Evolutionary conservation across 1,284 basidiomycete species (phyloP), one percentile per base, ranked within the genome.

Genomic region (Melampsora americana): DNA sequence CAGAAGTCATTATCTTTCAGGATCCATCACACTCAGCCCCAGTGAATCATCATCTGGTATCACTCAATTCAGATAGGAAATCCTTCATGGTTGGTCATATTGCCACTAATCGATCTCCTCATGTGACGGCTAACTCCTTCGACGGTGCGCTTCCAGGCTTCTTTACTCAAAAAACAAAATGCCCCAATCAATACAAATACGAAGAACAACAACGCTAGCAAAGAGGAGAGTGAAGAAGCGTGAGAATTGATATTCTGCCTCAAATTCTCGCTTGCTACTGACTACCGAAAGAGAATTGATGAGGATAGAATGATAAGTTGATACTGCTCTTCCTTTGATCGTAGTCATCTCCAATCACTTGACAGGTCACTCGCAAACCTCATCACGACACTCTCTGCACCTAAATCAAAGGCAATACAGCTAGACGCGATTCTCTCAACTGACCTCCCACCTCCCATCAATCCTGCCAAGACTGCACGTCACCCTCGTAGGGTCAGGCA

Each of bases 301-400:
- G 18, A 9, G 16, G 6, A n/a, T 14, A 12, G 20, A 62, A 12
- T 20, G 6, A 32, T 26, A 59, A 12, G 12, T 59, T 26, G 28
- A 23, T 7, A 26, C 11, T 26, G 7, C 28, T 6, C 1, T 59
- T 16, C n/a, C 53, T 30, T 26, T 59, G 53, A 16, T 26, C 39
- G 30, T 42, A 72, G 70, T 20, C 61, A 72, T 23, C 70, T 72
- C 14, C 32, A 48, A 39, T 61, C 60, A 5, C 50, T 72, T 0
- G 70, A 72, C 23, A 39, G 70, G 18, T 72, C 70, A 12, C 30
- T 72, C n/a, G 60, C 70, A 20, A 72, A 65, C 12, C 46, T 72
- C 9, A 61, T 72, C 12, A 23, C 70, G 2, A 60, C 61, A n/a
- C 70, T 72, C 12, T 64, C 70, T 11, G 32, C 32, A 39, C 44